phyloP scores from a whole-genome alignment of 2,329 filamentous ascomycete genomes.

The Aspergillus texensis region DNA sequence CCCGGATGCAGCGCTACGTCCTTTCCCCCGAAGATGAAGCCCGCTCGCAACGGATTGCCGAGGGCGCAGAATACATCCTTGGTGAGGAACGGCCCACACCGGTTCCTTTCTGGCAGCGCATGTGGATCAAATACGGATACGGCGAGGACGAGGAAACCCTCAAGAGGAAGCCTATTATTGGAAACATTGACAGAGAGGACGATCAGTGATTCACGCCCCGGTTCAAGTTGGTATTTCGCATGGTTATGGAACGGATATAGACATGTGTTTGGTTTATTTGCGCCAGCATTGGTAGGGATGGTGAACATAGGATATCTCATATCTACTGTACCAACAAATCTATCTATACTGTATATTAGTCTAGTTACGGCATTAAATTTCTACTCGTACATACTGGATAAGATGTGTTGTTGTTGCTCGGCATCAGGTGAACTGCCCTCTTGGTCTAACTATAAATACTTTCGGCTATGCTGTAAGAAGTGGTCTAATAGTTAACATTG shows the following conservation, averaged over 20 bases:
- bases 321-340: slow-evolving; percentile 9
- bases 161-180: slow-evolving; percentile 43
- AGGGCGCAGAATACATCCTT: slow-evolving; percentile 70
- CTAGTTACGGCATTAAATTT: slow-evolving; percentile 8
- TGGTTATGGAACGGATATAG: neutral
- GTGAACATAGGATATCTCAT: neutral
- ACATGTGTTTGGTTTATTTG: neutral
- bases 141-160: slow-evolving; percentile 44
- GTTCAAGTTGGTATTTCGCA: neutral
- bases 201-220: slow-evolving; percentile 15
- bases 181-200: slow-evolving; percentile 42
- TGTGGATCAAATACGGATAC: slow-evolving; percentile 45
- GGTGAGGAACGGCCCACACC: slow-evolving; percentile 55
- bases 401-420: neutral
- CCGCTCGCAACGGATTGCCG: slow-evolving; percentile 62
- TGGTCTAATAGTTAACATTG: neutral
- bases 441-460: too few species aligned
- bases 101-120: slow-evolving; percentile 41
- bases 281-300: neutral
- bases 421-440: neutral
- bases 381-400: slow-evolving; percentile 1
- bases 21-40: slow-evolving; percentile 70
- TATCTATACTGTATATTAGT: slow-evolving; percentile 16
- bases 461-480: neutral
- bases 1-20: slow-evolving; percentile 79